These are phyloP conservation scores for Phytophthora cactorum DNA, from an alignment of 352 stramenopile genomes.

Conservation along the genomic window DNA sequence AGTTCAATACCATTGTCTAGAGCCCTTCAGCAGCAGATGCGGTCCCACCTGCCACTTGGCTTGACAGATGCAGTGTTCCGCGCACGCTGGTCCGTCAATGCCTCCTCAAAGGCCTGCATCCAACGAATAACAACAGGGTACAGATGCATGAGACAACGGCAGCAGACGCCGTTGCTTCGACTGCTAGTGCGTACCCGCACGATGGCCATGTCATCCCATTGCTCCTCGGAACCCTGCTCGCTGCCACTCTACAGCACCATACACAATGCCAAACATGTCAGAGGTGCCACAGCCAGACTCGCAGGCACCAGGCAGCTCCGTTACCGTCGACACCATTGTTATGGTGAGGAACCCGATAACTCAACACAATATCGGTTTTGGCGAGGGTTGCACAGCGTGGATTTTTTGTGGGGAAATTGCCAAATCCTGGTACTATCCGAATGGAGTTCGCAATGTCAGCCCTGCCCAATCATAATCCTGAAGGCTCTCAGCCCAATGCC, in stretches of 20 bases:
- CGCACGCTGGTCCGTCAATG: conserved; percentile 53
- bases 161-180: conserved; percentile 1
- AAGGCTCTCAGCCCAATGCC: too few species aligned
- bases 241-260: conserved; percentile 46
- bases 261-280: conserved; percentile 2
- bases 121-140: not conserved
- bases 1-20: conserved; percentile 7
- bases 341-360: conserved; percentile 10
- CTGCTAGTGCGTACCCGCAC: conserved; percentile 49
- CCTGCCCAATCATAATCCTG: too few species aligned
- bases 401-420: conserved; percentile 3
- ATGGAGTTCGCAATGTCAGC: too few species aligned
- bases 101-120: conserved; percentile 76
- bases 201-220: conserved; percentile 88
- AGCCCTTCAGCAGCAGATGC: not conserved
- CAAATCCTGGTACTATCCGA: too few species aligned
- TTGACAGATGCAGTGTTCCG: conserved; percentile 22
- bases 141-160: conserved; percentile 11
- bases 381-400: conserved; percentile 9
- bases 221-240: conserved; percentile 55
- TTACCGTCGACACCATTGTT: conserved; percentile 26
- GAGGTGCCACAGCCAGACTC: not conserved
- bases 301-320: not conserved
- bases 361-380: conserved; percentile 19
- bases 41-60: conserved; percentile 18